Base-by-base conservation (phyloP, 129 eudicot genomes). In the Silybum marianum region DNA sequence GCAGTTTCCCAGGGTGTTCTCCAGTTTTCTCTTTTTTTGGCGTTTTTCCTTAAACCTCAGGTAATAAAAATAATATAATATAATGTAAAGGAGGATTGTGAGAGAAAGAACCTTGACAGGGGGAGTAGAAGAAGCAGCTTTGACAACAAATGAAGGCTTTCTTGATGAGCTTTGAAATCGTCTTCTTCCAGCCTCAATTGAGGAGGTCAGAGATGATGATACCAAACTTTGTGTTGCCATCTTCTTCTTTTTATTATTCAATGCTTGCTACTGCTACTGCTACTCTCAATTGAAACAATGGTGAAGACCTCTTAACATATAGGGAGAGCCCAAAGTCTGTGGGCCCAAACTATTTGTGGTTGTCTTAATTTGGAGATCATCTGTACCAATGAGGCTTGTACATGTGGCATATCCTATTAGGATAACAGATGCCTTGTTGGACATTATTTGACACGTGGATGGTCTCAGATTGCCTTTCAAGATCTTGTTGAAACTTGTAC, bases 141-240 rank as follows among this genome's bases (percentile, higher is more conserved):
- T 85, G 1, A 92, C 93, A 69, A 85, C 79, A 76, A 90, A 92
- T 67, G 94, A 89, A 73, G 67, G 85, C 83, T 78, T 92, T 73
- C 85, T 84, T 10, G 87, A 40, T 8, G 85, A 60, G 62, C 92
- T 85, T 6, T 69, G 89, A 16, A 75, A 7, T 6, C 90, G 81
- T 69, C 88, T 86, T 69, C 88, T 86, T 73, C 84, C 83, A 32
- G 82, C 82, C 60, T 90, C 92, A 4, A 80, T 86, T 1, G 97
- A 82, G 28, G 97, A 86, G 60, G 92, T 81, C 39, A 92, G 77
- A 28, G 94, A 90, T 19, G 97, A 89, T 62, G 95, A 92, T 28
- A 90, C 82, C 86, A 92, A 32, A 10, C 95, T 90, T 23, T 88
- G 94, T 8, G 94, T 80, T 62, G 92, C 97, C 94, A 92, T 92